phyloP scores from a whole-genome alignment of 164 flowering plant genomes.

The Santalum album region DNA sequence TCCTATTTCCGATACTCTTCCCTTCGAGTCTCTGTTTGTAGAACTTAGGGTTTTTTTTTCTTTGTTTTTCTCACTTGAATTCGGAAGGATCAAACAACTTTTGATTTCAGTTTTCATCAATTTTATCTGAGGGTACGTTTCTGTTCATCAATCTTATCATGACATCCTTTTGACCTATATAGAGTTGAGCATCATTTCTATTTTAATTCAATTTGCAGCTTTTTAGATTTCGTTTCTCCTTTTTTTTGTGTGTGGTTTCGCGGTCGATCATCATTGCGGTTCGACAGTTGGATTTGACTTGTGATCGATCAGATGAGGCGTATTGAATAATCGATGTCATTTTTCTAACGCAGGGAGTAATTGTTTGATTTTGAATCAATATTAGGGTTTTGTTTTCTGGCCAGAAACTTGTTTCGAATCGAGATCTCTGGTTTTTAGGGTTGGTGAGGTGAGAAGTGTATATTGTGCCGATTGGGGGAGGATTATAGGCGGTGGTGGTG shows the following conservation, averaged over 20 bases:
- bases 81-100: not conserved
- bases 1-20: not conserved
- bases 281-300: not conserved
- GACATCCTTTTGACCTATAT: not conserved
- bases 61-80: not conserved
- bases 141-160: not conserved
- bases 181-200: not conserved
- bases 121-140: not conserved
- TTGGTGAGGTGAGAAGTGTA: conserved; percentile 1
- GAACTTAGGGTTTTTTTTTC: not conserved
- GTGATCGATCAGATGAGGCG: not conserved
- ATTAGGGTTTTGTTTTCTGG: not conserved
- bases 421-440: not conserved
- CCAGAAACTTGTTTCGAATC: not conserved
- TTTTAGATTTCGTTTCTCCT: not conserved
- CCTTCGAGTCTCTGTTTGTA: not conserved
- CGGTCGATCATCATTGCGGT: no score
- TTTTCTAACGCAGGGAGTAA: no score
- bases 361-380: not conserved
- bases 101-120: no score
- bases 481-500: conserved; percentile 6
- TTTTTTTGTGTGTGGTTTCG: not conserved
- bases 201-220: not conserved
- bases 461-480: conserved; percentile 4
- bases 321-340: not conserved